These are phyloP conservation scores for Pichia thaimueangensis DNA, from an alignment of 805 yeast genomes.

Conservation along the genomic window DNA sequence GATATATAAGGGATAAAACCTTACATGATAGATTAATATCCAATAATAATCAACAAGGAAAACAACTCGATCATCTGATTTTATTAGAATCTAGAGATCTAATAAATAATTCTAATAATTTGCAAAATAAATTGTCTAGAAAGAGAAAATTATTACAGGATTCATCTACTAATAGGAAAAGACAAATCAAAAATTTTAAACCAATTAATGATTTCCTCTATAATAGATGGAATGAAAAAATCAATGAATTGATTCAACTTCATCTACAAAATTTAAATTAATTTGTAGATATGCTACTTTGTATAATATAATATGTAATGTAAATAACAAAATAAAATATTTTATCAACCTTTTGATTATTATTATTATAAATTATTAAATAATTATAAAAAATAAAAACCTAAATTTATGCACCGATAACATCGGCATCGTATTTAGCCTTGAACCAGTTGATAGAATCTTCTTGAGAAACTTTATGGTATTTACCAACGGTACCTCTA, in stretches of 20 bases:
- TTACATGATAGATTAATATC: no score
- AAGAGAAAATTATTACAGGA: constrained; percentile 41
- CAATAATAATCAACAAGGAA: no score
- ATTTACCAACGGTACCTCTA: constrained; percentile 80
- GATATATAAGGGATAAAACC: constrained; percentile 8
- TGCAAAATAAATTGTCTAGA: constrained; percentile 14
- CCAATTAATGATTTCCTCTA: constrained; percentile 40
- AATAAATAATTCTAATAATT: background rate
- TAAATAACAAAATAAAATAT: no score
- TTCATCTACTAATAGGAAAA: constrained; percentile 36
- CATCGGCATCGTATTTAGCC: constrained; percentile 99
- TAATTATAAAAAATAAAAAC: no score
- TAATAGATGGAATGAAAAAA: constrained; percentile 46
- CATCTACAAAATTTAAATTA: background rate
- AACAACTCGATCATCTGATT: constrained; percentile 1
- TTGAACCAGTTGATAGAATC: constrained; percentile 98
- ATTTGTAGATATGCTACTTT: no score
- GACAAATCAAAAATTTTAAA: constrained; percentile 36
- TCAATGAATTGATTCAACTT: constrained; percentile 28
- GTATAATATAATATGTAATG: no score
- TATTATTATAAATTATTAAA: no score
- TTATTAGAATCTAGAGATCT: constrained; percentile 4
- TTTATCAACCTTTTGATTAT: no score
- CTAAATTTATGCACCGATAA: constrained; percentile 67
- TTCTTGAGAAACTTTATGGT: constrained; percentile 86